These are phyloP conservation scores for Nymphaea thermarum DNA, from an alignment of 164 flowering plant species.

Conservation along the genomic window DNA sequence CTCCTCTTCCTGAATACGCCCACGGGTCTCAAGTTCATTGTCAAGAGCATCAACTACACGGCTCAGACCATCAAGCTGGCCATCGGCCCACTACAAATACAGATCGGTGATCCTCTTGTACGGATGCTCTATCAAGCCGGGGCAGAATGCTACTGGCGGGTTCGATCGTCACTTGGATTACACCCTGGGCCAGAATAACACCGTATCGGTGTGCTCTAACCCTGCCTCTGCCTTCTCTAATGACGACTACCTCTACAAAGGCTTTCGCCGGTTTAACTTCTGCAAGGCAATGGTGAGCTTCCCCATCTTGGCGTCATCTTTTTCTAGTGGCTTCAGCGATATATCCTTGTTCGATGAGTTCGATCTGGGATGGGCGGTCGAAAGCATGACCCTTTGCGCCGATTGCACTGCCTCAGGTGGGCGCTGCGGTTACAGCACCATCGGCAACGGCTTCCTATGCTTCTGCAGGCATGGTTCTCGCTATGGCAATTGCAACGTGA, in stretches of 20 bases:
- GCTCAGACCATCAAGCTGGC: neutral
- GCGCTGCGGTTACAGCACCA: neutral
- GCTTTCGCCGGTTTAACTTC: neutral
- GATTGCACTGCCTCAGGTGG: neutral
- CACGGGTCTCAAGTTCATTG: neutral
- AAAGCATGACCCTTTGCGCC: neutral
- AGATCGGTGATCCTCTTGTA: neutral
- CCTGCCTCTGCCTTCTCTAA: too few relatives aligned
- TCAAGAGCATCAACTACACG: neutral
- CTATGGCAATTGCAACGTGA: neutral
- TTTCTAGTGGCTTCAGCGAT: neutral
- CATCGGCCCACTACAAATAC: neutral
- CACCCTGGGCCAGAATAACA: neutral
- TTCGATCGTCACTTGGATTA: neutral
- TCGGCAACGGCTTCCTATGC: neutral
- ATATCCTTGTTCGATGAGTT: neutral
- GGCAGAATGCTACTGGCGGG: too few relatives aligned
- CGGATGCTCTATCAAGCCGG: neutral
- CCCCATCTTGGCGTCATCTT: neutral
- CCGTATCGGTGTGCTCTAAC: neutral
- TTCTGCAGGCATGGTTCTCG: neutral
- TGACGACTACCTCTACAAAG: neutral
- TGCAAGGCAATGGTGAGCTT: neutral
- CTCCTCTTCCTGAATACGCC: neutral
- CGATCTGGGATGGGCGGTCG: neutral